Evolutionary conservation across 2,329 filamentous ascomycete species (phyloP), one percentile per base, ranked within the genome.

Genomic region (Aspergillus thermomutatus): DNA sequence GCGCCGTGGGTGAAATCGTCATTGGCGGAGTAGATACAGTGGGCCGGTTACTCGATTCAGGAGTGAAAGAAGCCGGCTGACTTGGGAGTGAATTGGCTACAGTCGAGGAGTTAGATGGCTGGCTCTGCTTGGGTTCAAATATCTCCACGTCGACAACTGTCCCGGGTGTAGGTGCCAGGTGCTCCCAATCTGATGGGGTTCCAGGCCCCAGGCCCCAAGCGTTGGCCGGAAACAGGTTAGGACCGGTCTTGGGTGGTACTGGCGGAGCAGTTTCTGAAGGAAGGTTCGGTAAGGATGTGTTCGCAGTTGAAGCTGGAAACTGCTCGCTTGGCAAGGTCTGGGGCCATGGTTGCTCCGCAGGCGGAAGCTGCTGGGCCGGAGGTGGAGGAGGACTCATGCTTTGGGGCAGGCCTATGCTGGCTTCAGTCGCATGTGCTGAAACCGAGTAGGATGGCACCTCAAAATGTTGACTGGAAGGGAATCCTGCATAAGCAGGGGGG

Each of bases 171-270:
- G 68, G 64, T 4, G 66, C 66, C 55, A 78, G 70, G 61, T 79
- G 73, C 58, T 80, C 77, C 78, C 78, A 80, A 57, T 79, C 78
- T 3, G 78, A 80, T 4, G 77, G 78, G 1, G 72, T 71, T 3
- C 76, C 76, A 46, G 63, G 62, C 1, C 77, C 76, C 34, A 80
- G 60, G 11, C 73, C 74, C 45, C 77, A 76, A 27, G 74, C 51
- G 49, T 65, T 58, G n/a, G 65, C 57, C 14, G 62, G 53, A 19
- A 63, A 55, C 17, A 58, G 34, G 50, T 59, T 61, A n/a, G 64
- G 53, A 40, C 61, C 64, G 11, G 62, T 63, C 41, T 64, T 64
- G 19, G 66, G 66, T 25, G 67, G 62, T 19, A 67, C 52, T 46
- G 64, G 66, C 21, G 66, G 62, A 17, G 64, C 61, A 26, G 57